Conservation (phyloP, 2,329 filamentous ascomycete genomes). For the Colletotrichum higginsianum region DNA sequence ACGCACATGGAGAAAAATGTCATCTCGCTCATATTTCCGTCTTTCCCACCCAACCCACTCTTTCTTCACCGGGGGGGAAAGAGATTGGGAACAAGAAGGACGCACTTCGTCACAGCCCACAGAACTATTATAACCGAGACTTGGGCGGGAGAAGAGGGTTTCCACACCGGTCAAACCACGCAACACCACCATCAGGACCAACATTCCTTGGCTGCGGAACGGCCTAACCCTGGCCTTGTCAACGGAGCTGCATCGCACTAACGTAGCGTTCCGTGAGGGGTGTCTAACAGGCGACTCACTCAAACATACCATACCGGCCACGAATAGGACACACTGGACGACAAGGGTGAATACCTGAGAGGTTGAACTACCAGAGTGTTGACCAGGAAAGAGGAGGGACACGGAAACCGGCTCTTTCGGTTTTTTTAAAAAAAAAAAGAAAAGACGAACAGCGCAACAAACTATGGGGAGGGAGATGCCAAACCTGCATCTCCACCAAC, state of each 20-base stretch:
- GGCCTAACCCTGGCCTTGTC: not conserved
- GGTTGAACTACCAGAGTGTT: no score
- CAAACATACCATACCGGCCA: not conserved
- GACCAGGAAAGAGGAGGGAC: no score
- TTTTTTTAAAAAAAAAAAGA: no score
- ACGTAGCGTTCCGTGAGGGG: slow-evolving; percentile 27
- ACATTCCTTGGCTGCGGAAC: not conserved
- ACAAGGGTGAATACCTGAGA: no score
- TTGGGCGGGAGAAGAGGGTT: not conserved
- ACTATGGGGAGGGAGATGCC: no score
- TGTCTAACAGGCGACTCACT: not conserved
- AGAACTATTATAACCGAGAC: not conserved
- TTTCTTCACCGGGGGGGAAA: not conserved
- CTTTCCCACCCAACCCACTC: not conserved
- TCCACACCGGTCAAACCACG: not conserved
- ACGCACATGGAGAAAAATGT: not conserved
- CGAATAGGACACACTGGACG: no score
- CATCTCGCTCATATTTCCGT: not conserved
- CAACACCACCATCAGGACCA: not conserved
- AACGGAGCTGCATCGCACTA: slow-evolving; percentile 22
- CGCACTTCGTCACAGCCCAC: not conserved
- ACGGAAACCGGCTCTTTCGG: no score
- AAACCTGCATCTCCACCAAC: no score
- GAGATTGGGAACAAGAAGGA: not conserved
- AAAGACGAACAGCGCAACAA: no score